phyloP scores from a whole-genome alignment of 148 eudicot genomes.

The Selenicereus undatus region DNA sequence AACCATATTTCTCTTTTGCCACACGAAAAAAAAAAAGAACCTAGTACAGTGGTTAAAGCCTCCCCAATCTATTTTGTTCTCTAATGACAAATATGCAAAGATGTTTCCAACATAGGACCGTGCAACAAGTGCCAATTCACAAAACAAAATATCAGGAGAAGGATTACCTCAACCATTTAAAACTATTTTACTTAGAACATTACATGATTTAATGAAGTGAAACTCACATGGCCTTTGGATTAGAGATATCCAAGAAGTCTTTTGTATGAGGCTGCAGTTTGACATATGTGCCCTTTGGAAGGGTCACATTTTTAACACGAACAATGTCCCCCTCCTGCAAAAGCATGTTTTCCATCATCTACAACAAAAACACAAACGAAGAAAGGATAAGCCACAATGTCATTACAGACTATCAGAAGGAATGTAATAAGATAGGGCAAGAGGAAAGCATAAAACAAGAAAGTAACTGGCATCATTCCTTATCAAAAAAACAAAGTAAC shows the following conservation, averaged over 20 bases:
- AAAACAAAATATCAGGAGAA: neutral
- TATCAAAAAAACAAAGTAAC: too few relatives aligned
- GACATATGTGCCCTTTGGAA: constrained; percentile 93
- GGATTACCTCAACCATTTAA: neutral
- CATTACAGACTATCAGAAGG: neutral
- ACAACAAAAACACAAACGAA: constrained; percentile 7
- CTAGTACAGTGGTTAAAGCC: neutral
- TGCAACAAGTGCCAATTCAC: neutral
- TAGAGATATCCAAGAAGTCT: constrained; percentile 94
- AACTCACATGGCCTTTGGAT: constrained; percentile 96
- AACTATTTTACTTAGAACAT: neutral
- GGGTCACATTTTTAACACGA: constrained; percentile 68
- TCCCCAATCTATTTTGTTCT: neutral
- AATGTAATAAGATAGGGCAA: neutral
- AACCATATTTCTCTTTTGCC: neutral
- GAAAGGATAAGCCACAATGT: neutral
- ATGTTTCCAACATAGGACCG: neutral
- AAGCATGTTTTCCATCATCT: constrained; percentile 98
- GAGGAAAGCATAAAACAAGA: neutral
- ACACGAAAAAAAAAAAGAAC: too few relatives aligned
- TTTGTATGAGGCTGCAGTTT: constrained; percentile 86
- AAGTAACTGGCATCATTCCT: too few relatives aligned
- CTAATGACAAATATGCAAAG: neutral
- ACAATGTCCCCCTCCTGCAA: constrained; percentile 92
- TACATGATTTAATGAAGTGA: neutral